Conservation (phyloP, 1,284 basidiomycete species). For the Irpex sp. region DNA sequence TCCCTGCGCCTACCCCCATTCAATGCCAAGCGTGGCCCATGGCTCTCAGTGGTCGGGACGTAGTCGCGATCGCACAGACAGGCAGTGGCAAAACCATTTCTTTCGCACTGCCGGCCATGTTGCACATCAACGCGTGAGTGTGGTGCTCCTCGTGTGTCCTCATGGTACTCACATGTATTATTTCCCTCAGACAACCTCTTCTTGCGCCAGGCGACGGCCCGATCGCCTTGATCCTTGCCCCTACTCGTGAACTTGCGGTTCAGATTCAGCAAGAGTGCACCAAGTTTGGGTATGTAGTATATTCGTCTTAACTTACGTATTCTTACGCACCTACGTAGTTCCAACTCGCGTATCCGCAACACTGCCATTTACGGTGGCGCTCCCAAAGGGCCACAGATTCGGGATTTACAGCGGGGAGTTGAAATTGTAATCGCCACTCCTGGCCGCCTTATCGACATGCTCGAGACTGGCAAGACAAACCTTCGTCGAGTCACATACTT, state of each 20-base stretch:
- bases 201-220: conserved; percentile 94
- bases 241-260: conserved; percentile 97
- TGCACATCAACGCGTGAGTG: conserved; percentile 96
- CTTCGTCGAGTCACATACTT: conserved; percentile 94
- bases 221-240: conserved; percentile 94
- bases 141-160: neutral
- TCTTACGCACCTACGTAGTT: conserved; percentile 35
- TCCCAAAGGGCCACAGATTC: conserved; percentile 97
- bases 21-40: conserved; percentile 99
- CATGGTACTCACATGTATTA: conserved; percentile 5
- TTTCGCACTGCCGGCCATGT: conserved; percentile 97
- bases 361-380: conserved; percentile 99
- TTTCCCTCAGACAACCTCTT: conserved; percentile 73
- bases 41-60: conserved; percentile 90
- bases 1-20: conserved; percentile 86
- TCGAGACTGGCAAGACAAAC: conserved; percentile 95
- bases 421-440: conserved; percentile 96
- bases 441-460: conserved; percentile 90
- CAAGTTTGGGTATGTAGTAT: conserved; percentile 79
- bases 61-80: conserved; percentile 96
- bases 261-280: conserved; percentile 99
- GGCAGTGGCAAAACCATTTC: conserved; percentile 98
- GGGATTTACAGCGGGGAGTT: conserved; percentile 94
- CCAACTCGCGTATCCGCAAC: conserved; percentile 96
- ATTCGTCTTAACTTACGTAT: neutral